phyloP scores from a whole-genome alignment of 768 basidiomycete species.

The Fomitopsis pulvina region DNA sequence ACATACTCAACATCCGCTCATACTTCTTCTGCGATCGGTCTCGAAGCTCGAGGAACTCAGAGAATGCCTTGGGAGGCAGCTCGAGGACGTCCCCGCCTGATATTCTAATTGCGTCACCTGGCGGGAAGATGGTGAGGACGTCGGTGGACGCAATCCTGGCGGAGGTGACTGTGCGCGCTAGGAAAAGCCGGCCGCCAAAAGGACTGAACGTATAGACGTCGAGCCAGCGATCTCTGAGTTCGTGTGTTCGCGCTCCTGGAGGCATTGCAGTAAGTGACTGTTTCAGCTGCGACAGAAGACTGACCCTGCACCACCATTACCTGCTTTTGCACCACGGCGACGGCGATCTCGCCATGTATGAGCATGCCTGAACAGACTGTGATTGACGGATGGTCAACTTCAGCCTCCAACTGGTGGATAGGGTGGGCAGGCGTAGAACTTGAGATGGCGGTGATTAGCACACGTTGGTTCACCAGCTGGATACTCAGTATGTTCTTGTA shows the following conservation, averaged over 20 bases:
- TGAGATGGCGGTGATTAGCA: too few relatives aligned
- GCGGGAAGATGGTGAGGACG: slow-evolving; percentile 52
- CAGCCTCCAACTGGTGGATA: too few relatives aligned
- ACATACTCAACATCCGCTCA: slow-evolving; percentile 40
- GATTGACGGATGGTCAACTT: too few relatives aligned
- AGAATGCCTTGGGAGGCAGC: slow-evolving; percentile 52
- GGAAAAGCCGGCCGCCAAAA: slow-evolving; percentile 61
- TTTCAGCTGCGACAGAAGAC: neutral
- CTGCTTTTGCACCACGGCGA: slow-evolving; percentile 62
- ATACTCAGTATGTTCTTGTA: too few relatives aligned
- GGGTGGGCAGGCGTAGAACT: too few relatives aligned
- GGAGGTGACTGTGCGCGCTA: slow-evolving; percentile 49
- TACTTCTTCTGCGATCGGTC: slow-evolving; percentile 46
- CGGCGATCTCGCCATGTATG: slow-evolving; percentile 49
- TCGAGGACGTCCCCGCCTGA: slow-evolving; percentile 51
- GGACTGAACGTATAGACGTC: slow-evolving; percentile 62
- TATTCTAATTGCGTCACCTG: slow-evolving; percentile 25
- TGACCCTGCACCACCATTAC: slow-evolving; percentile 65
- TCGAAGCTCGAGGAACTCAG: slow-evolving; percentile 48
- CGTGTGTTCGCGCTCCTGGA: slow-evolving; percentile 54
- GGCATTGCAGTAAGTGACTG: neutral
- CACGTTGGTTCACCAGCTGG: too few relatives aligned
- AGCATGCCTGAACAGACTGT: slow-evolving; percentile 13
- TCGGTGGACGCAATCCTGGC: slow-evolving; percentile 58
- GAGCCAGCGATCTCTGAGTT: slow-evolving; percentile 47